Percentiles rank a stretch among this genome's conserved stretches.
Evolutionary conservation across 192 early-diverging fungal species (phyloP).

Genomic region (Gorgonomyces haynaldii): DNA sequence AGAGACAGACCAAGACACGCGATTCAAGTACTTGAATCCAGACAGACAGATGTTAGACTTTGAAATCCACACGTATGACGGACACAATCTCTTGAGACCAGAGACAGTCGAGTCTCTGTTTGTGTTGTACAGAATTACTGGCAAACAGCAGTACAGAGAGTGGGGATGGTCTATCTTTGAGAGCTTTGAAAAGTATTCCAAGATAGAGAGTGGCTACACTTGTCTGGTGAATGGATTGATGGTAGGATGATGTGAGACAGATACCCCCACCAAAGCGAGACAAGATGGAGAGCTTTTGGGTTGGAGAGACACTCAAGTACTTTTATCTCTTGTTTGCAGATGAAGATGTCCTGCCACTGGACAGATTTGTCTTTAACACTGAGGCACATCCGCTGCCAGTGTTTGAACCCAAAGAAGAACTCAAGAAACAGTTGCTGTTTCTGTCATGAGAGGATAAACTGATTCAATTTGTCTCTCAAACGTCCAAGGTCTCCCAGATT

Average conservation of each 20-base stretch:
- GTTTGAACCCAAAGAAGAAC: slow-evolving; percentile 17
- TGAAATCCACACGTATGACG: slow-evolving; percentile 47
- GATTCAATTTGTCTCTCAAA: too few species aligned
- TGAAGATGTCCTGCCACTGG: slow-evolving; percentile 51
- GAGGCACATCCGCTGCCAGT: slow-evolving; percentile 85
- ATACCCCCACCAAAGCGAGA: slow-evolving; percentile 35
- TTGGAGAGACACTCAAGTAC: slow-evolving; percentile 89
- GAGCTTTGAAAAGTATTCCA: slow-evolving; percentile 68
- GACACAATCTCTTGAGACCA: slow-evolving; percentile 72
- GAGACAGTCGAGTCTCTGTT: slow-evolving; percentile 87
- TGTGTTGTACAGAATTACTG: slow-evolving; percentile 74
- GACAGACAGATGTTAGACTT: slow-evolving; percentile 41
- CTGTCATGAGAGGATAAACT: neutral
- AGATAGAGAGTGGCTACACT: slow-evolving; percentile 52
- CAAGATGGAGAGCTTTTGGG: slow-evolving; percentile 78
- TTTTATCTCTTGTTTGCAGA: slow-evolving; percentile 78
- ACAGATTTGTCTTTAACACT: slow-evolving; percentile 87
- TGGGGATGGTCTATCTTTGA: slow-evolving; percentile 73
- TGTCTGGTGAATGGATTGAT: slow-evolving; percentile 25
- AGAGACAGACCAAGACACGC: slow-evolving; percentile 10
- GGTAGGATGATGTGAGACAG: slow-evolving; percentile 46
- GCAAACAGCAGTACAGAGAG: slow-evolving; percentile 66
- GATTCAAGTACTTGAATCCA: neutral
- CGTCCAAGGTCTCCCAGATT: too few species aligned
- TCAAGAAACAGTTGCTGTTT: neutral